Evolutionary conservation across 2,329 filamentous ascomycete genomes (phyloP).

Genomic region (Penicillium sp.): DNA sequence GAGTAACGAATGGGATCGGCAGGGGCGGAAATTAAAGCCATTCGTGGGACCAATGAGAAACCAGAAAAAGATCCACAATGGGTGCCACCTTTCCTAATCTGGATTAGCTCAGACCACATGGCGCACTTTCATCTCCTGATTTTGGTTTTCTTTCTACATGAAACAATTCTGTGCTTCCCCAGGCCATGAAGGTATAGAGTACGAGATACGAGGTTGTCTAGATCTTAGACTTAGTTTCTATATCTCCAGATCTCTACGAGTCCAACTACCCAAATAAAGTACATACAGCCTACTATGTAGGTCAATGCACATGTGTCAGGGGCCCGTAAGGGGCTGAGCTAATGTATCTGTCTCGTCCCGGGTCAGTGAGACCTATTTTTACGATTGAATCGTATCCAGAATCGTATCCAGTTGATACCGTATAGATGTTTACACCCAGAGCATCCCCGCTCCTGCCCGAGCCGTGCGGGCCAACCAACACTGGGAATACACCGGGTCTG

Average conservation of each 20-base stretch:
- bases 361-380: background rate
- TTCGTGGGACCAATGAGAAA: constrained; percentile 2
- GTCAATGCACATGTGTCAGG: background rate
- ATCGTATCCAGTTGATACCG: background rate
- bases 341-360: background rate
- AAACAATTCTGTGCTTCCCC: background rate
- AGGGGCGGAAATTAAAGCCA: constrained; percentile 19
- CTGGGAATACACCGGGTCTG: constrained; percentile 1
- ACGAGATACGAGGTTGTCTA: background rate
- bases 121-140: constrained; percentile 13
- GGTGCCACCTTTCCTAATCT: constrained; percentile 10
- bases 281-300: too few relatives aligned
- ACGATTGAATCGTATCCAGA: too few relatives aligned
- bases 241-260: background rate
- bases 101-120: constrained; percentile 18
- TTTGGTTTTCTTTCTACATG: constrained; percentile 2
- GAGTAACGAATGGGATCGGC: constrained; percentile 16
- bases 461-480: constrained; percentile 16
- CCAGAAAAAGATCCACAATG: rapidly evolving
- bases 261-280: background rate
- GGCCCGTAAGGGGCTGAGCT: background rate
- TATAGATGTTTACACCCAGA: background rate
- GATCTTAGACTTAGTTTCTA: background rate
- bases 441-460: constrained; percentile 4
- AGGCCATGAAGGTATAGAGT: background rate